phyloP scores from a whole-genome alignment of 305 asterid species.

The Solanum chacoense region DNA sequence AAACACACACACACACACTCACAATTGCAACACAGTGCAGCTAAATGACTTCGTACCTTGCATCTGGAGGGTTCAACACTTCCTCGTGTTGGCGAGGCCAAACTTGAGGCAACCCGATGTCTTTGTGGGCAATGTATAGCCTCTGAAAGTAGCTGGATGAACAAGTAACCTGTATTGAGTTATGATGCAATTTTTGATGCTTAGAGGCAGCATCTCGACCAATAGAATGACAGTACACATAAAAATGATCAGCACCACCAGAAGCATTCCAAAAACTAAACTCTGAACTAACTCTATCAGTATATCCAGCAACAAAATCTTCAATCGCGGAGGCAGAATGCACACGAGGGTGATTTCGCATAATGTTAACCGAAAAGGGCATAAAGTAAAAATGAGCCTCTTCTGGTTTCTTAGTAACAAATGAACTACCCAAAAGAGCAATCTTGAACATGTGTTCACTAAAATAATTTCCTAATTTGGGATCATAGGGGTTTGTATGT shows the following conservation, averaged over 20 bases:
- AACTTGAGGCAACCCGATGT: constrained; percentile 59
- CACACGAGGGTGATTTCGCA: constrained; percentile 53
- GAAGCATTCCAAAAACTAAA: constrained; percentile 55
- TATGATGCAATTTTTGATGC: constrained; percentile 33
- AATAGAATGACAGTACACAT: constrained; percentile 55
- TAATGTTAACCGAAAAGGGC: constrained; percentile 65
- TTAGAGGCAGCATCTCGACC: constrained; percentile 57
- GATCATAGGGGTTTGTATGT: constrained; percentile 34
- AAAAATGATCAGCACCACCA: constrained; percentile 76
- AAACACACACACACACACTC: not conserved
- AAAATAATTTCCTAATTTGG: constrained; percentile 60
- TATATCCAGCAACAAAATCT: constrained; percentile 44
- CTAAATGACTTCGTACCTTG: constrained; percentile 21
- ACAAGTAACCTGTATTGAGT: constrained; percentile 60
- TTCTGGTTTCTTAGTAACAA: constrained; percentile 31
- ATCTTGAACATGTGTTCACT: constrained; percentile 71
- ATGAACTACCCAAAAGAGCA: constrained; percentile 41
- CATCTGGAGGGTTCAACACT: constrained; percentile 30
- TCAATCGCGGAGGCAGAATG: constrained; percentile 42
- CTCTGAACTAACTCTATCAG: constrained; percentile 31
- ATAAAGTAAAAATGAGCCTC: constrained; percentile 59
- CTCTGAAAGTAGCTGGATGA: constrained; percentile 76
- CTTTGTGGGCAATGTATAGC: constrained; percentile 58
- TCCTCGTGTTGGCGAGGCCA: constrained; percentile 47
- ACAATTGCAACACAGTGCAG: not conserved